A percentile compares a stretch with the other conserved stretches of the same genome.
These are phyloP conservation scores for Alternaria arborescens DNA, from an alignment of 2,329 filamentous ascomycete genomes.

Conservation along the genomic window DNA sequence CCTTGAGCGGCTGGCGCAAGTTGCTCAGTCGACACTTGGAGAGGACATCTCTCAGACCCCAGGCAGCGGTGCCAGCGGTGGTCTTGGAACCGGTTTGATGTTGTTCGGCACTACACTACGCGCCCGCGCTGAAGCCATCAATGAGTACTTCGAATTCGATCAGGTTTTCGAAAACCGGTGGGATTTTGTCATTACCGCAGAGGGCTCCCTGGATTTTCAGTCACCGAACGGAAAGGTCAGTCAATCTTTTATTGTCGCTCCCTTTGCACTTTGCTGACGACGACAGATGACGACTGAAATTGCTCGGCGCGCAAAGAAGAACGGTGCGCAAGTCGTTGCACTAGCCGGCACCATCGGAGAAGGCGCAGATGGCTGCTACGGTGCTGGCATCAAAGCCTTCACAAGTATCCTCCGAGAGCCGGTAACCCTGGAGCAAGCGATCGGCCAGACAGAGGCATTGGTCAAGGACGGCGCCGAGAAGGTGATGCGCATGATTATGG, in stretches of 20 bases:
- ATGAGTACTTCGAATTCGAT: conserved; percentile 60
- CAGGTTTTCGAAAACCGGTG: conserved; percentile 56
- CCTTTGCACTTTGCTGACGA: not conserved
- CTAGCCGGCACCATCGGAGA: conserved; percentile 43
- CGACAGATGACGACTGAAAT: conserved; percentile 62
- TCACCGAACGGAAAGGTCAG: conserved; percentile 56
- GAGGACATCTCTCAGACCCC: conserved; percentile 52
- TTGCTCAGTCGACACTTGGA: conserved; percentile 47
- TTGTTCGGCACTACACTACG: conserved; percentile 58
- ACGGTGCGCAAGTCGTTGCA: conserved; percentile 58
- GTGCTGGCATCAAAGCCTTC: conserved; percentile 47
- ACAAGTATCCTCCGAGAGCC: conserved; percentile 49
- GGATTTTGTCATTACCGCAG: conserved; percentile 63
- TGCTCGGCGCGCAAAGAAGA: conserved; percentile 57
- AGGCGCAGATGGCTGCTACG: conserved; percentile 40
- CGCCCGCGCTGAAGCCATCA: conserved; percentile 60
- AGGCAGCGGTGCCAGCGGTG: conserved; percentile 62
- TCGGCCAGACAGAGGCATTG: conserved; percentile 45
- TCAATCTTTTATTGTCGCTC: not conserved
- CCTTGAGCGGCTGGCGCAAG: conserved; percentile 55
- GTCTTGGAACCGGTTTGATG: conserved; percentile 61
- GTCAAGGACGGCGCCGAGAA: conserved; percentile 50
- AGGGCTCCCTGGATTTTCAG: conserved; percentile 63
- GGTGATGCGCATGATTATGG: conserved; percentile 50
- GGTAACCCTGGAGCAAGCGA: conserved; percentile 46